Percentiles rank a stretch among this genome's conserved stretches.
These are phyloP conservation scores for Endotrypanum monterogeii DNA, from an alignment of 208 protist species.

Conservation along the genomic window DNA sequence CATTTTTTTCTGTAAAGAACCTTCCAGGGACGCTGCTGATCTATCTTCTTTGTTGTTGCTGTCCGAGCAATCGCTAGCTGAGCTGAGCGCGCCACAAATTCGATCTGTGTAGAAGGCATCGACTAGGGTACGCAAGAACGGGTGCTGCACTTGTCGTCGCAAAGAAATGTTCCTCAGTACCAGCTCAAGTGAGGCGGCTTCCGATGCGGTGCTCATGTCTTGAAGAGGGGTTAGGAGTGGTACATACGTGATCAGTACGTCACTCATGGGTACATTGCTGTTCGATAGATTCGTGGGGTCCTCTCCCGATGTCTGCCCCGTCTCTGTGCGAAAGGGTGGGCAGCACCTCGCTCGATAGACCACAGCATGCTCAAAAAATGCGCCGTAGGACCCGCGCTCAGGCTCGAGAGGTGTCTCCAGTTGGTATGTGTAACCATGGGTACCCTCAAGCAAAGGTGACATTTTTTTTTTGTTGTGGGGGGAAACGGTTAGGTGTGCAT, in stretches of 20 bases:
- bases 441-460: conserved; percentile 13
- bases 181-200: conserved; percentile 3
- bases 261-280: not conserved
- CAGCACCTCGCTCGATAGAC: conserved; percentile 13
- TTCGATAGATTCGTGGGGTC: not conserved
- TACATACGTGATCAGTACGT: conserved; percentile 27
- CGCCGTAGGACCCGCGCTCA: conserved; percentile 21
- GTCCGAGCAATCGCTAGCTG: not conserved
- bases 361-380: conserved; percentile 12
- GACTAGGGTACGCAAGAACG: conserved; percentile 21
- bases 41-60: not conserved
- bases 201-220: not conserved
- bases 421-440: conserved; percentile 11
- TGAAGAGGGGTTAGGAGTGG: conserved; percentile 24
- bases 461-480: no score
- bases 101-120: conserved; percentile 31
- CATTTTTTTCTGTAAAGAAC: not conserved
- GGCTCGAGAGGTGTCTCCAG: conserved; percentile 1
- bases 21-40: not conserved
- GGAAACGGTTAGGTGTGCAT: no score
- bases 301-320: no score
- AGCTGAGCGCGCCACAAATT: not conserved
- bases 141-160: conserved; percentile 24
- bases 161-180: conserved; percentile 17
- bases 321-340: not conserved